These are phyloP conservation scores for Phyllosticta citrichinensis DNA, from an alignment of 2,329 filamentous ascomycete genomes.

Conservation along the genomic window DNA sequence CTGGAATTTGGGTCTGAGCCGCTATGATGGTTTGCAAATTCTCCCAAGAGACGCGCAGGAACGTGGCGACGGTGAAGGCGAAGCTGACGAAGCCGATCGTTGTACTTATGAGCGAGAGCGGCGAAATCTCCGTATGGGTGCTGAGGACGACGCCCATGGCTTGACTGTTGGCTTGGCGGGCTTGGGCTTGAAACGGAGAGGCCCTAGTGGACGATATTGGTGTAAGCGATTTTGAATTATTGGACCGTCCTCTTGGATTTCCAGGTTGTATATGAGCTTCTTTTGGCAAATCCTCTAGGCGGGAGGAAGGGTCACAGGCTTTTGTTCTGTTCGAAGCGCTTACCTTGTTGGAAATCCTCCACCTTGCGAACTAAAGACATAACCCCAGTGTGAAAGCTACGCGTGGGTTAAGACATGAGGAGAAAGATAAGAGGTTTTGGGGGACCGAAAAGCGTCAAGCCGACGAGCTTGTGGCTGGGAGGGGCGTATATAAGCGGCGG, in stretches of 20 bases:
- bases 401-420: neutral
- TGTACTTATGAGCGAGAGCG: slow-evolving; percentile 26
- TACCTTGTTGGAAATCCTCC: neutral
- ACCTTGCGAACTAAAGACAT: neutral
- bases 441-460: neutral
- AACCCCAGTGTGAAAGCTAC: neutral
- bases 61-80: slow-evolving; percentile 34
- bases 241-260: neutral
- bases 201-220: neutral
- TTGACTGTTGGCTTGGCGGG: neutral
- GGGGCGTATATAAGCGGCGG: neutral
- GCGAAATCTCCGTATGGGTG: slow-evolving; percentile 17
- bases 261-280: neutral
- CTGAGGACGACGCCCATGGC: slow-evolving; percentile 24
- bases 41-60: slow-evolving; percentile 32
- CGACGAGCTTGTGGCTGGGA: neutral
- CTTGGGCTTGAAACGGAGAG: neutral
- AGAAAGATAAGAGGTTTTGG: neutral
- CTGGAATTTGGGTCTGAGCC: slow-evolving; percentile 30
- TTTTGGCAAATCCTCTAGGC: neutral
- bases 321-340: neutral
- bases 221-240: neutral
- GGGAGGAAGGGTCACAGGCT: neutral
- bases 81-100: slow-evolving; percentile 34
- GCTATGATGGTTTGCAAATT: slow-evolving; percentile 28